These are phyloP conservation scores for Macrocystidia cucumis DNA, from an alignment of 1,284 basidiomycete species.

Conservation along the genomic window DNA sequence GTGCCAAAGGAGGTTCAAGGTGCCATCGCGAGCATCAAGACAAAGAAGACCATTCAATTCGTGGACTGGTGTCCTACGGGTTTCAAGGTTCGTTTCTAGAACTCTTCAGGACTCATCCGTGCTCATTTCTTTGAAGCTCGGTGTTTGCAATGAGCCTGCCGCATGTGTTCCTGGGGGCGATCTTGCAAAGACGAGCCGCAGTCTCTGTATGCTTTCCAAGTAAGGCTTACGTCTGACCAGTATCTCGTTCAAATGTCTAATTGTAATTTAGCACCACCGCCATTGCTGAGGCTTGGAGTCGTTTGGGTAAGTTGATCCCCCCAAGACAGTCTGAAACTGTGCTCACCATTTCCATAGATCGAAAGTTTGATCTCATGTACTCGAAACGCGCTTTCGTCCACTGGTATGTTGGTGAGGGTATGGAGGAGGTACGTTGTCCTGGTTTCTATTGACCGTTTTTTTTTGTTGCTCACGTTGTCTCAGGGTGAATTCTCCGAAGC, in stretches of 20 bases:
- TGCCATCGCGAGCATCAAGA: slow-evolving; percentile 93
- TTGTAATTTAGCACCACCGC: slow-evolving; percentile 68
- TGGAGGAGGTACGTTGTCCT: slow-evolving; percentile 79
- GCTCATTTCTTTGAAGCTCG: slow-evolving; percentile 48
- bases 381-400: slow-evolving; percentile 96
- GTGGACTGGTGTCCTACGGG: slow-evolving; percentile 99
- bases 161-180: slow-evolving; percentile 91
- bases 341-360: slow-evolving; percentile 42
- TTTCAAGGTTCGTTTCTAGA: slow-evolving; percentile 68
- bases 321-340: not conserved
- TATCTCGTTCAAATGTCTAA: slow-evolving; percentile 1
- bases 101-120: slow-evolving; percentile 46
- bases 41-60: slow-evolving; percentile 94
- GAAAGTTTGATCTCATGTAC: slow-evolving; percentile 98
- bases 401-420: slow-evolving; percentile 99
- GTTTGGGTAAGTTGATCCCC: slow-evolving; percentile 52
- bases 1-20: slow-evolving; percentile 96
- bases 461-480: slow-evolving; percentile 5
- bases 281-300: slow-evolving; percentile 91
- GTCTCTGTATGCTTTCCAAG: slow-evolving; percentile 96
- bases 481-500: slow-evolving; percentile 96
- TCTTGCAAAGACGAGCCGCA: slow-evolving; percentile 89
- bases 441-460: not conserved
- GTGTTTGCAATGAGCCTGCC: slow-evolving; percentile 95
- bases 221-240: slow-evolving; percentile 18